phyloP scores from a whole-genome alignment of 2,329 filamentous ascomycete genomes.

The Pseudogymnoascus sp. region DNA sequence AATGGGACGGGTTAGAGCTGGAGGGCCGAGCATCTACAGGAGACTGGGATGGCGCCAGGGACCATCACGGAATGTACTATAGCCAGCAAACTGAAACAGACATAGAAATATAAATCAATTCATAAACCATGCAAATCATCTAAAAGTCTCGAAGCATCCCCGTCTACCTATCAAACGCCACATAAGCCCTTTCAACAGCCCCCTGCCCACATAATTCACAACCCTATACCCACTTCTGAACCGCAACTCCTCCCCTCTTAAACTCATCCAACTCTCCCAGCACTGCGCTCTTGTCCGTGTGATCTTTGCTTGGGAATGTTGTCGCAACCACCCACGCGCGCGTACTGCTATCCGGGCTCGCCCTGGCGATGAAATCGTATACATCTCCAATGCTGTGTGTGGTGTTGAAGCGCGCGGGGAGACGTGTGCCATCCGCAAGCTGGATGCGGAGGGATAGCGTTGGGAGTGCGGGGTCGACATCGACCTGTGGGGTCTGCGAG shows the following conservation, averaged over 20 bases:
- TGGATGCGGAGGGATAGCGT: conserved; percentile 66
- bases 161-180: conserved; percentile 3
- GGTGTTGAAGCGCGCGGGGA: conserved; percentile 76
- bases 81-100: no score
- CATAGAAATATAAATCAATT: background rate
- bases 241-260: conserved; percentile 55
- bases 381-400: conserved; percentile 70
- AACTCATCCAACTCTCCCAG: conserved; percentile 56
- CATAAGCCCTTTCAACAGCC: background rate
- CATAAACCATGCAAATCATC: conserved; percentile 4
- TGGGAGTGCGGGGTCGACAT: conserved; percentile 58
- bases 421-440: conserved; percentile 65
- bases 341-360: conserved; percentile 46
- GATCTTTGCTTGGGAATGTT: conserved; percentile 75
- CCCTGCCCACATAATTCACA: background rate
- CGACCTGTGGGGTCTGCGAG: conserved; percentile 29
- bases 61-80: no score
- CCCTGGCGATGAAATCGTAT: conserved; percentile 63
- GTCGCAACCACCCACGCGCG: conserved; percentile 70
- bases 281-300: conserved; percentile 55
- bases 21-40: conserved; percentile 12
- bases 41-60: no score
- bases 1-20: conserved; percentile 32
- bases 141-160: background rate
- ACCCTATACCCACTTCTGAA: conserved; percentile 44